These are phyloP conservation scores for Trametes coccinea DNA, from an alignment of 768 basidiomycete genomes.

Conservation along the genomic window DNA sequence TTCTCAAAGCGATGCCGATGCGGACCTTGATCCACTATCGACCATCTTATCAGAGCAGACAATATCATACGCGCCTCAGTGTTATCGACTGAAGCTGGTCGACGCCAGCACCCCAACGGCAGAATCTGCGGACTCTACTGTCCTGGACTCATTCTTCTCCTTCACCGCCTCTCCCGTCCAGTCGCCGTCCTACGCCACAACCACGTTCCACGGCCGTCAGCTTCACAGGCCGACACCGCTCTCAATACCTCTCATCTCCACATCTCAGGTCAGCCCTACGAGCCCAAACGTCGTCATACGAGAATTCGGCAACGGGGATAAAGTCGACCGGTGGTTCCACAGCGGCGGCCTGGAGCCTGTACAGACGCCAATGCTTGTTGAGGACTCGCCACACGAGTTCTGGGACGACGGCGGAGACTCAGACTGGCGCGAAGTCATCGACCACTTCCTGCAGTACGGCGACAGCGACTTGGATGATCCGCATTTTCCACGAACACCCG, in stretches of 20 bases:
- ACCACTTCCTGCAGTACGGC: slow-evolving; percentile 16
- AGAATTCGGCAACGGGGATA: slow-evolving; percentile 8
- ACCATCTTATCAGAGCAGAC: slow-evolving; percentile 4
- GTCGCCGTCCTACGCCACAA: slow-evolving; percentile 21
- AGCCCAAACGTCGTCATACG: slow-evolving; percentile 15
- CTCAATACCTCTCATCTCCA: slow-evolving; percentile 1
- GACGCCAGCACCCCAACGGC: slow-evolving; percentile 12
- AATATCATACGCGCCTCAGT: slow-evolving; percentile 6
- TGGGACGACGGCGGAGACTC: slow-evolving; percentile 17
- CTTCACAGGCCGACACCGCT: slow-evolving; percentile 11
- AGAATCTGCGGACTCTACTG: slow-evolving; percentile 8
- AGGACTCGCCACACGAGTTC: slow-evolving; percentile 14
- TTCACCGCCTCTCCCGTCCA: slow-evolving; percentile 27
- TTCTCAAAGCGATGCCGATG: slow-evolving; percentile 13
- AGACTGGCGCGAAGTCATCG: slow-evolving; percentile 21
- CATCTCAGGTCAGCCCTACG: slow-evolving; percentile 4
- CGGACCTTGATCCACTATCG: slow-evolving; percentile 17
- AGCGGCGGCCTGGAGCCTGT: slow-evolving; percentile 16
- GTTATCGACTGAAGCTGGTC: slow-evolving; percentile 18
- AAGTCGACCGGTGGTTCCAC: slow-evolving; percentile 20
- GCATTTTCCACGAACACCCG: slow-evolving; percentile 1
- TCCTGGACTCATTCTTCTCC: slow-evolving; percentile 23
- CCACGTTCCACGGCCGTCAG: slow-evolving; percentile 12
- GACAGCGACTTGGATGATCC: slow-evolving; percentile 10
- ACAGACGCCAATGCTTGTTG: slow-evolving; percentile 16